phyloP scores from a whole-genome alignment of 768 basidiomycete species.

The Podaxis sp. region DNA sequence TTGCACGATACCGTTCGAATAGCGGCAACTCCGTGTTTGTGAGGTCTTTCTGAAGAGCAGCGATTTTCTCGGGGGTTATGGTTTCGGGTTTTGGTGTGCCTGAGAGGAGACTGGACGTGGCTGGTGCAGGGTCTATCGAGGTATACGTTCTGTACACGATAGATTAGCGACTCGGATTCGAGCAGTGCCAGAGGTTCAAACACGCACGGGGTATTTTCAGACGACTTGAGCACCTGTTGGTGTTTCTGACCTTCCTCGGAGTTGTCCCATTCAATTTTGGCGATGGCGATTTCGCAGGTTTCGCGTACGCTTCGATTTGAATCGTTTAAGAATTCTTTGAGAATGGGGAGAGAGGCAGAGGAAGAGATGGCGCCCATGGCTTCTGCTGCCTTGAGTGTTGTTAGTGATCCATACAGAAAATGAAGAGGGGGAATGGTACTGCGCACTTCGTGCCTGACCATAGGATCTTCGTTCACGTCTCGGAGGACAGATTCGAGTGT shows the following conservation, averaged over 20 bases:
- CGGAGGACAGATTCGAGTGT: constrained; percentile 74
- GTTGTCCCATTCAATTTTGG: constrained; percentile 91
- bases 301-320: constrained; percentile 77
- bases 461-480: constrained; percentile 74
- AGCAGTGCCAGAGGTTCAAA: neutral
- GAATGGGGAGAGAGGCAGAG: constrained; percentile 58
- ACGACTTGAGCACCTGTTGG: constrained; percentile 25
- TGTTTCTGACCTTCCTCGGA: constrained; percentile 68
- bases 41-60: constrained; percentile 56
- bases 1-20: constrained; percentile 94
- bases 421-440: neutral
- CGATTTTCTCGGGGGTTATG: constrained; percentile 44
- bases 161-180: neutral
- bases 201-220: constrained; percentile 36
- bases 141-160: constrained; percentile 56
- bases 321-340: constrained; percentile 72
- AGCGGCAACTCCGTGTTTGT: constrained; percentile 68
- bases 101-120: constrained; percentile 60
- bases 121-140: constrained; percentile 89
- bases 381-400: constrained; percentile 78
- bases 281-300: constrained; percentile 96
- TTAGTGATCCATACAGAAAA: constrained; percentile 14
- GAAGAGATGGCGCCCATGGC: constrained; percentile 94
- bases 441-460: constrained; percentile 95
- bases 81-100: constrained; percentile 54